A percentile compares a stretch with the other conserved stretches of the same genome.
Evolutionary conservation across 306 rosid genomes (phyloP).

Genomic region (Medicago lupulina): DNA sequence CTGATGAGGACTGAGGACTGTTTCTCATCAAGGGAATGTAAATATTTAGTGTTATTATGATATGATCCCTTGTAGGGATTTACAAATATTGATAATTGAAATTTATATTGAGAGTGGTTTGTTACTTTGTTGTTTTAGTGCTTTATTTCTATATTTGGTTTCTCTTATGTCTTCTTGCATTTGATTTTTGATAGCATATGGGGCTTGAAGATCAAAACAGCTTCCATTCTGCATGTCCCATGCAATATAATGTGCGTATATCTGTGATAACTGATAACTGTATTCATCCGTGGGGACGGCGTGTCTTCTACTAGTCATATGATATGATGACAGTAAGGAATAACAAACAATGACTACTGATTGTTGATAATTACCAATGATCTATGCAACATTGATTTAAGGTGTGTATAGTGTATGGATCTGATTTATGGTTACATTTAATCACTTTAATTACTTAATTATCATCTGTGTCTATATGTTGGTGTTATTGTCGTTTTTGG

Average conservation of each 20-base stretch:
- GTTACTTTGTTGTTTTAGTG: not conserved
- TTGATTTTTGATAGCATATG: not conserved
- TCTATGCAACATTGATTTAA: not conserved
- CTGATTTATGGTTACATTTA: not conserved
- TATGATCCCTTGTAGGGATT: slow-evolving; percentile 26
- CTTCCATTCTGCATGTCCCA: slow-evolving; percentile 16
- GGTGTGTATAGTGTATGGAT: not conserved
- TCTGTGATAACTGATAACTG: slow-evolving; percentile 26
- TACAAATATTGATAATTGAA: slow-evolving; percentile 19
- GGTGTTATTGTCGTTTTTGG: not conserved
- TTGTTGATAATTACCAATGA: not conserved
- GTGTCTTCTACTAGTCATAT: not conserved
- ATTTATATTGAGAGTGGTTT: slow-evolving; percentile 33
- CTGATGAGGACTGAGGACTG: slow-evolving; percentile 8
- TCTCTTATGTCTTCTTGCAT: not conserved
- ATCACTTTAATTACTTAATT: not conserved
- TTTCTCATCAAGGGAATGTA: slow-evolving; percentile 45
- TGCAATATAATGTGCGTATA: not conserved
- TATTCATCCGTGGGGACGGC: slow-evolving; percentile 25
- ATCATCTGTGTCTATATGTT: no score
- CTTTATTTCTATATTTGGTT: slow-evolving; percentile 4
- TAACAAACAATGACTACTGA: slow-evolving; percentile 16
- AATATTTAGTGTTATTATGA: slow-evolving; percentile 40
- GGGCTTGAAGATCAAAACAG: not conserved
- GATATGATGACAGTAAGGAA: not conserved